Base-by-base conservation (phyloP, 208 protist species). In the Vickermania spadyakhi region DNA sequence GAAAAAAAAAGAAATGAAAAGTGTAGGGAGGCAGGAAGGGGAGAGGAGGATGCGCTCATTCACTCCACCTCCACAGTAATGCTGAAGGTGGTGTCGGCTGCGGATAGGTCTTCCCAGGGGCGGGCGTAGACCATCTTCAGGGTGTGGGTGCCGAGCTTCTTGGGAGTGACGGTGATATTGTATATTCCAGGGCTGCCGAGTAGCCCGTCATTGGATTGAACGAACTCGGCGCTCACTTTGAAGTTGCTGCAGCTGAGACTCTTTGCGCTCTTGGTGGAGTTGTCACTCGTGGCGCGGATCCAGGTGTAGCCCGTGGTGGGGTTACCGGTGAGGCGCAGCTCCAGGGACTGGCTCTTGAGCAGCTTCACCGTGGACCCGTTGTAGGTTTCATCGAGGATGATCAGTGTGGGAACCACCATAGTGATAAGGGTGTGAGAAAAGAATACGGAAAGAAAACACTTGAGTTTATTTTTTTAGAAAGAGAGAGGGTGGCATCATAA, bases 291-390 rank as follows among this genome's bases (percentile, higher is more conserved):
- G 21, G 64, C 70, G 13, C 73, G 73, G 1, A 68, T 61, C 85
- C 85, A 92, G 18, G 4, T 55, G 77, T 75, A 89, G 50, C 85
- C 85, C 1, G 81, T 89, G 3, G 70, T 86, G 52, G 85, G 85
- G 70, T 89, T 93, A 26, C 77, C 70, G 3, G 28, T 1, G 28
- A 93, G 75, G 26, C 53, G 4, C n/a, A 89, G 71, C 3, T 60
- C 25, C 14, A 85, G 21, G 0, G 50, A 21, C 1, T 67, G 42
- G 27, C 67, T 71, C n/a, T 79, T 52, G 11, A 52, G 7, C 25
- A 62, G 65, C 0, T 2, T 0, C 31, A 89, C 31, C 1, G 64
- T 72, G 21, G 50, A 69, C 31, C 64, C 66, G 51, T 71, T 70
- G 36, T 18, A n/a, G 36, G 36, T n/a, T 18, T 45, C 36, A 18